phyloP scores from a whole-genome alignment of 176 grass and related monocot species.

The sorghum (Sorghum bicolor) region Sorghum_bicolor_NCBIv3 NC_012870.2:2909001-2909500 shows the following conservation, averaged over 20 bases:
- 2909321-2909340: background rate
- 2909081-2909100: background rate
- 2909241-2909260: background rate
- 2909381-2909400: background rate
- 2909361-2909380: background rate
- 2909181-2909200: background rate
- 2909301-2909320: background rate
- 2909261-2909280: background rate
- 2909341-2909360: background rate
- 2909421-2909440: background rate
- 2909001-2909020: background rate
- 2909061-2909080: constrained; percentile 1
- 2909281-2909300: no score
- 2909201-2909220: background rate
- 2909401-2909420: background rate
- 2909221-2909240: background rate
- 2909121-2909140: background rate
- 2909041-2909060: background rate
- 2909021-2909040: background rate
- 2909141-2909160: background rate
- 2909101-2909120: background rate
- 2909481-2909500: background rate
- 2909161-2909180: background rate
- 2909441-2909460: background rate
- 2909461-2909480: background rate